phyloP scores from a whole-genome alignment of 1,139 yeast genomes.

The Taphrina confusa region DNA sequence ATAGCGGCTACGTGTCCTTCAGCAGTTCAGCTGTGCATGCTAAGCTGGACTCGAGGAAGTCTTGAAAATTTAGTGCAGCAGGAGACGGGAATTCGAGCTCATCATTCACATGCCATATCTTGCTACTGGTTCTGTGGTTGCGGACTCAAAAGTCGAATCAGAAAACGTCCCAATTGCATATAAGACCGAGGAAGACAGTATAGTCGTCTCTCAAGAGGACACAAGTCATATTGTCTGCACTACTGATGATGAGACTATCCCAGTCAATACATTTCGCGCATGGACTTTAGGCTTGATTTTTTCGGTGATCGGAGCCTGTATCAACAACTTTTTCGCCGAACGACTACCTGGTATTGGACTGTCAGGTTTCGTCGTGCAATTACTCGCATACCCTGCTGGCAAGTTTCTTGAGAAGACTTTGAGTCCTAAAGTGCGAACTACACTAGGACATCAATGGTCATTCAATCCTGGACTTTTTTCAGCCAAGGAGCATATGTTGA shows the following conservation, averaged over 20 bases:
- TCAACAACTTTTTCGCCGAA: constrained; percentile 62
- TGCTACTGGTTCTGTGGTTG: too few species aligned
- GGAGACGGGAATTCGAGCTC: too few species aligned
- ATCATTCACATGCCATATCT: too few species aligned
- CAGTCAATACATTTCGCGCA: constrained; percentile 63
- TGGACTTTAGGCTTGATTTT: constrained; percentile 58
- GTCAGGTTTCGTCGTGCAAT: constrained; percentile 58
- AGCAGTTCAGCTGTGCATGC: too few species aligned
- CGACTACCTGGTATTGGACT: constrained; percentile 61
- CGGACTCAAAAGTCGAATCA: too few species aligned
- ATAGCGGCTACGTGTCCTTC: too few species aligned
- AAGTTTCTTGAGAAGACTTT: constrained; percentile 50
- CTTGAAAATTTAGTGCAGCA: too few species aligned
- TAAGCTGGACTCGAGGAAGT: too few species aligned
- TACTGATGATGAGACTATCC: constrained; percentile 57
- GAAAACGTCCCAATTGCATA: too few species aligned
- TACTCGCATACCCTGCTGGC: constrained; percentile 50
- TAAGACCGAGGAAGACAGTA: neutral
- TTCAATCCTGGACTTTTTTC: constrained; percentile 66
- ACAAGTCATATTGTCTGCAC: constrained; percentile 65
- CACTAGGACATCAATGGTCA: constrained; percentile 49
- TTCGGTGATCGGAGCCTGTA: constrained; percentile 61
- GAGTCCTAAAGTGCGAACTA: constrained; percentile 55
- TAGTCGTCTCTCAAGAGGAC: neutral
- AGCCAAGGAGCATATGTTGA: constrained; percentile 63